Percentiles rank a stretch among this genome's conserved stretches.
Conservation (phyloP, 306 rosid species). For the Cercis canadensis region DNA sequence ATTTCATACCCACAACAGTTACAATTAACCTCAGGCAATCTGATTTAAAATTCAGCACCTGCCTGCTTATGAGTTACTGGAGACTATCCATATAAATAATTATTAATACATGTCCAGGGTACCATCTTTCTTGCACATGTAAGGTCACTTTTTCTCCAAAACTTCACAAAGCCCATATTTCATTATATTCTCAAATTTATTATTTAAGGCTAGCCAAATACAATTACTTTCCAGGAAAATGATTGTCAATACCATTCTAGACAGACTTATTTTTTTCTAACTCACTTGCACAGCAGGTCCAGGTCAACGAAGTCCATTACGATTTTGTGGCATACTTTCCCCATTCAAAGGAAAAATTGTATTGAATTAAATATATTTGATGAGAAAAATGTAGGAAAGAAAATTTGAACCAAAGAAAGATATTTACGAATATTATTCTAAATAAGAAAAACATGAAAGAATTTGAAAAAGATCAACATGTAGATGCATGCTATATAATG, state of each 20-base stretch:
- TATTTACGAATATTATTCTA: no score
- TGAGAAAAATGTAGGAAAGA: neutral
- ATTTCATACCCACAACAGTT: neutral
- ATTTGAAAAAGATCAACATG: neutral
- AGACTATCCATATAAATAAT: neutral
- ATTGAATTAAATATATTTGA: neutral
- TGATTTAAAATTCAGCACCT: neutral
- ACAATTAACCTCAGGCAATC: neutral
- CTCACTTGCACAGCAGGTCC: neutral
- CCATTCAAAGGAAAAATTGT: neutral
- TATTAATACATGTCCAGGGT: neutral
- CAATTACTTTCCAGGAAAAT: neutral
- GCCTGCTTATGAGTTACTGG: neutral
- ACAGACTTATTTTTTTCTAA: neutral
- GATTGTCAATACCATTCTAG: neutral
- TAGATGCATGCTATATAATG: neutral
- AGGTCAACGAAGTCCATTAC: neutral
- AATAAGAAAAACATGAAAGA: no score
- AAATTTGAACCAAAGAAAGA: neutral
- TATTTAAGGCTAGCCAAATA: slow-evolving; percentile 1
- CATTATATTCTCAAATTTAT: neutral
- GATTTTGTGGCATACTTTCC: neutral
- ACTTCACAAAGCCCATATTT: neutral
- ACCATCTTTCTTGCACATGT: neutral
- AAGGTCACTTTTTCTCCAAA: neutral